These are phyloP conservation scores for Ramaria sp. DNA, from an alignment of 768 basidiomycete species.

Conservation along the genomic window DNA sequence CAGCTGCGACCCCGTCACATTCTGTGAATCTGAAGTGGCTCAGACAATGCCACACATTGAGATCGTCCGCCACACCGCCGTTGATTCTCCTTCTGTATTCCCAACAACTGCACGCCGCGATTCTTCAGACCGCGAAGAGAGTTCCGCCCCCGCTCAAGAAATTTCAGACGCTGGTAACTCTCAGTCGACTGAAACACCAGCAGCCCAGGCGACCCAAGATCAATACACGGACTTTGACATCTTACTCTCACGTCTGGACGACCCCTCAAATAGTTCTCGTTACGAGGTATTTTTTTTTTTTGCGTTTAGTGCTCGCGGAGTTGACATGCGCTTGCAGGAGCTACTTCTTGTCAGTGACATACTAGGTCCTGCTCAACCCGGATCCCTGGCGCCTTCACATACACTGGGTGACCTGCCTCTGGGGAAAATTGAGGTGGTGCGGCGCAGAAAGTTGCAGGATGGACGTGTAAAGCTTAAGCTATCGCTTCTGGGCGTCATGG, in stretches of 20 bases:
- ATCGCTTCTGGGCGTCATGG: constrained; percentile 45
- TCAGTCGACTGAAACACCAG: background rate
- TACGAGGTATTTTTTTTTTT: constrained; percentile 48
- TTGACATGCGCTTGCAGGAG: constrained; percentile 29
- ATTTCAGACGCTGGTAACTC: background rate
- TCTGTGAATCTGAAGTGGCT: too few relatives aligned
- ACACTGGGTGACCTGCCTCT: constrained; percentile 16
- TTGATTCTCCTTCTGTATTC: too few relatives aligned
- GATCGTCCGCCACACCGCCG: too few relatives aligned
- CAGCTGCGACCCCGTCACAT: too few relatives aligned
- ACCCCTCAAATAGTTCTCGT: constrained; percentile 24
- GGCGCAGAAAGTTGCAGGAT: constrained; percentile 46
- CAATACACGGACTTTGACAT: constrained; percentile 54
- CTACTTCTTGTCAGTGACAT: constrained; percentile 50
- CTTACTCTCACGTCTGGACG: constrained; percentile 44
- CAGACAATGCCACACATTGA: too few relatives aligned
- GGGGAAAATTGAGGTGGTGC: constrained; percentile 38
- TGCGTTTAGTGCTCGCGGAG: constrained; percentile 18
- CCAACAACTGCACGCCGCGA: too few relatives aligned
- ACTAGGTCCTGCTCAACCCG: constrained; percentile 40
- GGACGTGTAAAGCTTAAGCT: constrained; percentile 67
- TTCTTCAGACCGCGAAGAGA: too few relatives aligned
- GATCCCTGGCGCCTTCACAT: constrained; percentile 10
- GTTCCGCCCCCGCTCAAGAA: too few relatives aligned
- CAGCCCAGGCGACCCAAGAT: background rate